Base-by-base conservation (phyloP, 441 rosid species). In the Metrosideros polymorpha region DNA sequence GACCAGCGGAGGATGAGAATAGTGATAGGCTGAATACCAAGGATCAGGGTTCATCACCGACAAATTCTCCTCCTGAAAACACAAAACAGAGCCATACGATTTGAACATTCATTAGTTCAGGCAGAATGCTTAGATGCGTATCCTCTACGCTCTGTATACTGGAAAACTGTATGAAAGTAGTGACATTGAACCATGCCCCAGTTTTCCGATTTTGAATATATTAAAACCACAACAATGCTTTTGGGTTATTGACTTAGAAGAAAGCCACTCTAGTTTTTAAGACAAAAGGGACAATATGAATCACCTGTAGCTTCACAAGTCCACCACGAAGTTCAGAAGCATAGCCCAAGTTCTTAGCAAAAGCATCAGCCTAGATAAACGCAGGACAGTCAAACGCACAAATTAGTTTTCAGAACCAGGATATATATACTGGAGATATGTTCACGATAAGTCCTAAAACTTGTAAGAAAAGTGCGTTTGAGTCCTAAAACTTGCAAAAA, bases 31-130 rank as follows among this genome's bases (percentile, higher is more conserved):
- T 3, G 99, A 97, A 92, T 95, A 97, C 97, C 96, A 95, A 42
- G 98, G 99, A 94, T 96, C 99, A 1, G 99, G 94, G 86, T 98
- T 96, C 99, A 98, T 95, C 6, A 98, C 94, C 19, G 99, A 95
- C 87, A 98, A 92, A 89, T 98, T 98, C 88, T 98, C 99, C 91
- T 95, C 99, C 99, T 97, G 97, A 79, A 88, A 92, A 88, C 82
- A 56, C 57, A 89, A 54, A 83, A 52, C 17, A 83, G n/a, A 43
- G 15, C 66, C 45, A 49, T 43, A 15, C 53, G 56, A 55, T 35
- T 79, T n/a, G 19, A 25, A 35, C 27, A 14, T 52, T 12, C 27
- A 27, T n/a, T 42, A 39, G 27, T 84, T 43, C 51, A 59, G 66
- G 71, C 50, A 24, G 32, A 54, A 59, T 0, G 3, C 22, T 14